phyloP scores from a whole-genome alignment of 805 yeast species.

The Metschnikowia gelsemii region DNA sequence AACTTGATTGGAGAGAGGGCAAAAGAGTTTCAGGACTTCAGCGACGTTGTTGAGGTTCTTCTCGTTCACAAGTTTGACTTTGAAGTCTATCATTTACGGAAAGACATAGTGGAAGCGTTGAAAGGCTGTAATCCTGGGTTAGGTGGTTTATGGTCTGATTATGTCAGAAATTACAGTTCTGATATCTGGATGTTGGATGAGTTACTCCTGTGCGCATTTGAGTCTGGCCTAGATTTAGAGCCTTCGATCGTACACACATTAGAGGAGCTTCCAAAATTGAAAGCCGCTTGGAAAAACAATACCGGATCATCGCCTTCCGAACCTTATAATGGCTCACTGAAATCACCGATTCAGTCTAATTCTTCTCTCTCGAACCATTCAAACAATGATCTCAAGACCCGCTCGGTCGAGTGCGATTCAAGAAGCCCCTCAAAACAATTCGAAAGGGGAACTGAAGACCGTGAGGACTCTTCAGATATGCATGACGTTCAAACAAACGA shows the following conservation, averaged over 20 bases:
- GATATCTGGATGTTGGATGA: conserved; percentile 23
- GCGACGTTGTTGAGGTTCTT: conserved; percentile 25
- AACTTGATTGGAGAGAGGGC: conserved; percentile 23
- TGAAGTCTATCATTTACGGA: conserved; percentile 26
- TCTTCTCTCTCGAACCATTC: too few species aligned
- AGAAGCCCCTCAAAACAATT: too few species aligned
- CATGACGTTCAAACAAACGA: too few species aligned
- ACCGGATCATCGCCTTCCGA: too few species aligned
- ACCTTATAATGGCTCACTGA: too few species aligned
- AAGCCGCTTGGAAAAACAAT: neutral
- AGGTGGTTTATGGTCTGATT: conserved; percentile 22
- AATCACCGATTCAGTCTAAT: too few species aligned
- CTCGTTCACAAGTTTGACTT: conserved; percentile 26
- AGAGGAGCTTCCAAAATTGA: conserved; percentile 18
- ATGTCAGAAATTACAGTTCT: conserved; percentile 17
- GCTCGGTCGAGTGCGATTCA: too few species aligned
- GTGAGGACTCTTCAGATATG: too few species aligned
- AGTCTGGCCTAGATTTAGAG: conserved; percentile 19
- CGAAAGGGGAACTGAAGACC: too few species aligned
- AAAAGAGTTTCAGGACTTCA: conserved; percentile 19
- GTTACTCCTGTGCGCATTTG: conserved; percentile 18
- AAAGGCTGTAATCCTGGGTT: conserved; percentile 17
- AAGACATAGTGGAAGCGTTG: conserved; percentile 18
- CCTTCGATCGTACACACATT: conserved; percentile 21
- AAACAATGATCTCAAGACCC: too few species aligned